These are phyloP conservation scores for Salix koriyanagi DNA, from an alignment of 345 rosid species.

Conservation along the genomic window DNA sequence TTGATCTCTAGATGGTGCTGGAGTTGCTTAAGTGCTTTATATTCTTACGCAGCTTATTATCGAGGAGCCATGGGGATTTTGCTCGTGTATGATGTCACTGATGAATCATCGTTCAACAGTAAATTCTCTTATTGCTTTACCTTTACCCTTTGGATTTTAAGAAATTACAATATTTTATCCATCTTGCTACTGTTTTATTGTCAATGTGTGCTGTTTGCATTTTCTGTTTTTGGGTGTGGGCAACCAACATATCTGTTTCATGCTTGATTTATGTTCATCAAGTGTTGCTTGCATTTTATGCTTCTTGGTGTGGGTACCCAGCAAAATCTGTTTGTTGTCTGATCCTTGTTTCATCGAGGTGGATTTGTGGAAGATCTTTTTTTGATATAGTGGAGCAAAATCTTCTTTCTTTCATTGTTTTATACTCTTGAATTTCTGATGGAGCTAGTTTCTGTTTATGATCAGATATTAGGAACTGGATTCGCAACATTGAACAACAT, in stretches of 20 bases:
- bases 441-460: conserved; percentile 17
- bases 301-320: background rate
- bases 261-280: background rate
- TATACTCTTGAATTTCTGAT: conserved; percentile 6
- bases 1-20: background rate
- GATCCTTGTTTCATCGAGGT: background rate
- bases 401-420: background rate
- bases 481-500: conserved; percentile 92
- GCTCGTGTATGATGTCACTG: conserved; percentile 26
- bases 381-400: background rate
- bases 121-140: background rate
- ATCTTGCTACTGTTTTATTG: background rate
- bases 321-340: background rate
- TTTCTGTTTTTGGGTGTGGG: background rate
- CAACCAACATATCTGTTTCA: background rate
- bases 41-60: conserved; percentile 18
- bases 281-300: background rate
- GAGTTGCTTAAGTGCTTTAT: background rate
- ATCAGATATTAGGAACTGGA: conserved; percentile 92
- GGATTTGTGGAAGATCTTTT: background rate
- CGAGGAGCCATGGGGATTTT: conserved; percentile 29
- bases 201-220: background rate
- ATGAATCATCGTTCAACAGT: conserved; percentile 28
- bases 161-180: background rate
- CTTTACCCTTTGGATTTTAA: background rate